These are phyloP conservation scores for Boletus reticulatus DNA, from an alignment of 768 basidiomycete genomes.

Conservation along the genomic window DNA sequence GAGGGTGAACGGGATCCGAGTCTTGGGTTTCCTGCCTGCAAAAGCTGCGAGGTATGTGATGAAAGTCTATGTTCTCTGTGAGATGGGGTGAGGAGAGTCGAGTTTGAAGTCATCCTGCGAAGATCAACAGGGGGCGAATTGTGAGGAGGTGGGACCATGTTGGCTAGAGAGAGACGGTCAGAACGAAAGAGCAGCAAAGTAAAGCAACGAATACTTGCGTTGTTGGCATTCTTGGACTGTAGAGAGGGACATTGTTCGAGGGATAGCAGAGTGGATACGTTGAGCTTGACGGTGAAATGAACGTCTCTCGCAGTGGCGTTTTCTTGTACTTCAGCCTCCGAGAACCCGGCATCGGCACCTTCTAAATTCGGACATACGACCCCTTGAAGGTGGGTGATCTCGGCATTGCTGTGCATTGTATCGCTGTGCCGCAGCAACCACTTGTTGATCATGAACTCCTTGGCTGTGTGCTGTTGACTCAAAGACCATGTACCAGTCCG, in stretches of 20 bases:
- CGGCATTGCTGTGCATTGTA: background rate
- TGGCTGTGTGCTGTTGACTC: constrained; percentile 2
- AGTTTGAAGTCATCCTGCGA: constrained; percentile 54
- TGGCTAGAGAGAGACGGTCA: constrained; percentile 10
- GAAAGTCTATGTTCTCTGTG: constrained; percentile 39
- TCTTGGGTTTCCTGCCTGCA: constrained; percentile 40
- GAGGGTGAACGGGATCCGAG: constrained; percentile 64
- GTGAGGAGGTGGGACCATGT: constrained; percentile 15
- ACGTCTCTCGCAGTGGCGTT: constrained; percentile 15
- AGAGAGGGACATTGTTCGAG: constrained; percentile 12
- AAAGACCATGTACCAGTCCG: too few relatives aligned
- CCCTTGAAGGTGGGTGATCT: constrained; percentile 3
- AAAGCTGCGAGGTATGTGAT: constrained; percentile 47
- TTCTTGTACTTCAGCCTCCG: background rate
- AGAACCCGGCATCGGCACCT: background rate
- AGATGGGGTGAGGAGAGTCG: constrained; percentile 40
- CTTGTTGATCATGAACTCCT: constrained; percentile 1
- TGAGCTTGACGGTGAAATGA: constrained; percentile 18
- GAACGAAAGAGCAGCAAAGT: background rate
- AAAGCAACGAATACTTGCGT: constrained; percentile 5
- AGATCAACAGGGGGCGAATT: constrained; percentile 43
- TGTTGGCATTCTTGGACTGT: constrained; percentile 20
- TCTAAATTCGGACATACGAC: constrained; percentile 1
- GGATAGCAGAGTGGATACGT: background rate
- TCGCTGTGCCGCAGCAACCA: background rate